phyloP scores from a whole-genome alignment of 208 protist genomes.

The Trypanosoma scelopori region DNA sequence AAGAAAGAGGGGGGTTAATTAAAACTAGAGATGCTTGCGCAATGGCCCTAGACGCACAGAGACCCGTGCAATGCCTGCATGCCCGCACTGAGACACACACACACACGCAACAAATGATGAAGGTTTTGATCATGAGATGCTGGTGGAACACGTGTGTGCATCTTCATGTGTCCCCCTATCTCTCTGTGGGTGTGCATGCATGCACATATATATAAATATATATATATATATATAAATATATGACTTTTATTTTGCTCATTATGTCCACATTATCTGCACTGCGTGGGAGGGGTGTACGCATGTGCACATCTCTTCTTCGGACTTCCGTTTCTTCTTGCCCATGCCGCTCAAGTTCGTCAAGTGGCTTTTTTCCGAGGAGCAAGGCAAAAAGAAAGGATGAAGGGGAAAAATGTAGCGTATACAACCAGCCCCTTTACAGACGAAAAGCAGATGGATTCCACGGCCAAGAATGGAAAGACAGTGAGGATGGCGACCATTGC shows the following conservation, averaged over 20 bases:
- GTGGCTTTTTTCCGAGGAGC: not conserved
- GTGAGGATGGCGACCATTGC: slow-evolving; percentile 10
- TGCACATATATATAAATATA: not conserved
- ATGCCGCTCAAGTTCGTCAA: not conserved
- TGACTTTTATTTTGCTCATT: too few species aligned
- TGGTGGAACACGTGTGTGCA: too few species aligned
- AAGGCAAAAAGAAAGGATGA: not conserved
- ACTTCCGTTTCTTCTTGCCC: not conserved
- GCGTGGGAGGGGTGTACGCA: too few species aligned
- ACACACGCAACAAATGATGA: not conserved
- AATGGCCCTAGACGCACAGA: not conserved
- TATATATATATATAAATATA: not conserved
- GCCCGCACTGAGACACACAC: not conserved
- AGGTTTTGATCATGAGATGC: not conserved
- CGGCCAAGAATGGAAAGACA: not conserved
- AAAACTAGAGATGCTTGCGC: not conserved
- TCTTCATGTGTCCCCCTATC: too few species aligned
- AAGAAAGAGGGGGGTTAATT: not conserved
- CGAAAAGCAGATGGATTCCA: not conserved
- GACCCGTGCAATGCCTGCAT: too few species aligned
- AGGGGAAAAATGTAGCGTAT: not conserved
- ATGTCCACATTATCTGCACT: too few species aligned
- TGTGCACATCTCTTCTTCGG: slow-evolving; percentile 1
- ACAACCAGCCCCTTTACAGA: not conserved
- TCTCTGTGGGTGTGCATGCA: not conserved